These are phyloP conservation scores for Porogramme epimiltina DNA, from an alignment of 1,284 basidiomycete species.

Conservation along the genomic window DNA sequence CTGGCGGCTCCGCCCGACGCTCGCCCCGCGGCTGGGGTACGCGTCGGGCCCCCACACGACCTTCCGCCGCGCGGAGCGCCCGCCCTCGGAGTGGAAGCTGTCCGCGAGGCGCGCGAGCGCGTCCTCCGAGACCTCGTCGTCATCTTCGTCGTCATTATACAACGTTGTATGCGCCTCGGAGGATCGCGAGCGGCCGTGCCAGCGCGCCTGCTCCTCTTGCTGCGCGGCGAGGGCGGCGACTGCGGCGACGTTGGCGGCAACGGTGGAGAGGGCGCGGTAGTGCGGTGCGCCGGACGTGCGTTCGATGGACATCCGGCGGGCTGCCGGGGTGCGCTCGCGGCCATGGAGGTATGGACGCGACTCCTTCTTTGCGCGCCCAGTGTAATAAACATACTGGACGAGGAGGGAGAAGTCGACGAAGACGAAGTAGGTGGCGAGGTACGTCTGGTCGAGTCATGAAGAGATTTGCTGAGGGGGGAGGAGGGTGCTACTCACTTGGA, in stretches of 20 bases:
- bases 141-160: constrained; percentile 47
- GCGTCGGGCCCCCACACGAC: constrained; percentile 72
- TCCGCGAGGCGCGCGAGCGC: constrained; percentile 58
- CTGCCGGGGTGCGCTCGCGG: constrained; percentile 43
- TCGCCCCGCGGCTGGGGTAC: constrained; percentile 37
- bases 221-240: constrained; percentile 66
- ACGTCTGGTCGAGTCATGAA: constrained; percentile 56
- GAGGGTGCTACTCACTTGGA: constrained; percentile 68
- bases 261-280: constrained; percentile 68
- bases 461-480: neutral
- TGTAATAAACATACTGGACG: constrained; percentile 80
- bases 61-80: constrained; percentile 46
- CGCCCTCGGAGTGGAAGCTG: constrained; percentile 73
- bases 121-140: constrained; percentile 53
- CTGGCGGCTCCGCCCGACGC: constrained; percentile 39
- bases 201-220: constrained; percentile 45
- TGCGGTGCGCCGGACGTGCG: constrained; percentile 44
- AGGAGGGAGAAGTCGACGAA: constrained; percentile 76
- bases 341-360: constrained; percentile 38
- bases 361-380: constrained; percentile 30
- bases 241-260: constrained; percentile 68
- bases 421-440: constrained; percentile 88
- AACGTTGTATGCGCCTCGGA: constrained; percentile 22
- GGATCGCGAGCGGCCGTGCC: constrained; percentile 23
- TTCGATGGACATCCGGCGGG: constrained; percentile 50